Evolutionary conservation across 1,284 basidiomycete genomes (phyloP).

Genomic region (Kwoniella shivajii): DNA sequence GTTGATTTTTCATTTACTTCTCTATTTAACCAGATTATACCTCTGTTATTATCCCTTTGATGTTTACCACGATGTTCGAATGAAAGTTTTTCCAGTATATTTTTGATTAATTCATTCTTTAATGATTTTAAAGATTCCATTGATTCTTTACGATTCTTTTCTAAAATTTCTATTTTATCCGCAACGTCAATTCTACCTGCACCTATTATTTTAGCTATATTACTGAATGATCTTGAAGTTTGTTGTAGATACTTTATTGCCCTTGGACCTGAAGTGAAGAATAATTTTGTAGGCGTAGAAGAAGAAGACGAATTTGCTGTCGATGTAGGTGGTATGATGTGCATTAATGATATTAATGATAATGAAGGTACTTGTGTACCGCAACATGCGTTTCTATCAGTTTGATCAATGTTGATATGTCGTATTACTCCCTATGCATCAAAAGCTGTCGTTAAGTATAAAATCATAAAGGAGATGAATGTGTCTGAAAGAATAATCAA

Average conservation of each 20-base stretch:
- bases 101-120: constrained; percentile 67
- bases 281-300: constrained; percentile 66
- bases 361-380: constrained; percentile 67
- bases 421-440: constrained; percentile 67
- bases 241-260: constrained; percentile 65
- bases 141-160: constrained; percentile 66
- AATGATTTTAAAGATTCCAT: constrained; percentile 67
- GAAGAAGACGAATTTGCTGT: no score
- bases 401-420: constrained; percentile 74
- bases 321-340: constrained; percentile 50
- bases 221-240: constrained; percentile 62
- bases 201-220: constrained; percentile 63
- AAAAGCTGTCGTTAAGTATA: neutral
- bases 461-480: neutral
- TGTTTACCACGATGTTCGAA: no score
- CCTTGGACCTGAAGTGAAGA: constrained; percentile 77
- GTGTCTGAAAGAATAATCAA: neutral
- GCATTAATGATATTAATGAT: constrained; percentile 44
- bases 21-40: constrained; percentile 26
- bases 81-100: constrained; percentile 57
- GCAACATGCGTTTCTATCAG: constrained; percentile 81
- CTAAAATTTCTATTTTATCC: constrained; percentile 55
- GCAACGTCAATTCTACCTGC: constrained; percentile 62
- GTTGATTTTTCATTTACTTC: constrained; percentile 20
- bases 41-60: neutral